These are phyloP conservation scores for Saturnispora kantuleensis DNA, from an alignment of 805 yeast genomes.

Conservation along the genomic window DNA sequence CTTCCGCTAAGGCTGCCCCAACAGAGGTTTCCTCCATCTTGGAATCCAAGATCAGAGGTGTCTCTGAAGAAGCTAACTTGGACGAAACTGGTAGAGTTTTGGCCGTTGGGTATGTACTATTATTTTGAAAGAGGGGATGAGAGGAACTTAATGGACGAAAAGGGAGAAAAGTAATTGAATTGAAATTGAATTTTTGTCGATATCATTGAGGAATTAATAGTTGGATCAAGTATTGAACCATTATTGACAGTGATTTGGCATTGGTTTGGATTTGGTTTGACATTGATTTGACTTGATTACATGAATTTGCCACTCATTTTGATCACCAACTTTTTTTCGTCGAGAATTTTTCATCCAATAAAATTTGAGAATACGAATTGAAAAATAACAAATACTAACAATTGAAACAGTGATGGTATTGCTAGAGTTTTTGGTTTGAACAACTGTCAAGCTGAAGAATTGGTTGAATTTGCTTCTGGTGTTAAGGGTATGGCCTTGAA, in stretches of 20 bases:
- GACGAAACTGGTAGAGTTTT: conserved; percentile 99
- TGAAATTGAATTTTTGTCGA: too few species aligned
- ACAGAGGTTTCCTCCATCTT: conserved; percentile 98
- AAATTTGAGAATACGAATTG: not conserved
- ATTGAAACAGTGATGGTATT: conserved; percentile 84
- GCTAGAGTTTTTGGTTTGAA: conserved; percentile 99
- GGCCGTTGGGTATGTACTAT: conserved; percentile 75
- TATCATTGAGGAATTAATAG: too few species aligned
- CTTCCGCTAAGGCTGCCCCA: conserved; percentile 96
- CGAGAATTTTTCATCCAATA: conserved; percentile 1
- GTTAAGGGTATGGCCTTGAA: conserved; percentile 99
- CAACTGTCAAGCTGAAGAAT: conserved; percentile 99
- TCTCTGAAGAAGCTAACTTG: conserved; percentile 92
- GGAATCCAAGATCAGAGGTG: conserved; percentile 99
- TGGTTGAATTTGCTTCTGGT: conserved; percentile 98
- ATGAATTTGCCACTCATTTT: not conserved
- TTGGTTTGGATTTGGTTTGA: too few species aligned
- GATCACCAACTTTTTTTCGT: conserved; percentile 2
- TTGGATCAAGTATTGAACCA: too few species aligned
- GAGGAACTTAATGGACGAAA: too few species aligned
- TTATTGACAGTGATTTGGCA: too few species aligned
- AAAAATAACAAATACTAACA: not conserved
- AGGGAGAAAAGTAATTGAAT: too few species aligned
- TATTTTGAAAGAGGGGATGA: not conserved
- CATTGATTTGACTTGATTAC: too few species aligned